Evolutionary conservation across 345 rosid genomes (phyloP).

Genomic region (Crucihimalaya himalaica): DNA sequence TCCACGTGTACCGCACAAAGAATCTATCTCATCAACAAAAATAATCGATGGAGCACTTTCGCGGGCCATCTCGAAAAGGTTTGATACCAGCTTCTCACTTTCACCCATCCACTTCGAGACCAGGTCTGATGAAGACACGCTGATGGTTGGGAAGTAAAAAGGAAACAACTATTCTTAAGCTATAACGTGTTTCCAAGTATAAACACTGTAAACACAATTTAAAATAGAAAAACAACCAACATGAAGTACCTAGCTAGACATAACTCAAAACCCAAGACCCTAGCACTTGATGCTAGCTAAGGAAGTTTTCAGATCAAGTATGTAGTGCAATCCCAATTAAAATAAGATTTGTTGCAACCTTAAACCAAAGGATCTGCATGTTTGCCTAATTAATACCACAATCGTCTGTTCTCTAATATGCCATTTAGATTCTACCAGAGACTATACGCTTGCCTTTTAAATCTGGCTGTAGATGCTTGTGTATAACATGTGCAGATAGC

Average conservation of each 20-base stretch:
- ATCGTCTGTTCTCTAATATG: neutral
- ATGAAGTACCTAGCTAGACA: neutral
- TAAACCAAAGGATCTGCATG: neutral
- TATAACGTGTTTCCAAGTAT: slow-evolving; percentile 30
- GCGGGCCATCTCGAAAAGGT: slow-evolving; percentile 92
- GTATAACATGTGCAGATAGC: slow-evolving; percentile 14
- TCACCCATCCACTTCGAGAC: slow-evolving; percentile 99
- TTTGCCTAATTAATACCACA: neutral
- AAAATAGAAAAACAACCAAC: slow-evolving; percentile 6
- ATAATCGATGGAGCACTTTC: slow-evolving; percentile 95
- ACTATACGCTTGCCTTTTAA: neutral
- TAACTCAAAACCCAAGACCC: neutral
- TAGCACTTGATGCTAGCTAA: no score
- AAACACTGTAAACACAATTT: slow-evolving; percentile 25
- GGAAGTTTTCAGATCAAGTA: neutral
- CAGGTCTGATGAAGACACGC: slow-evolving; percentile 92
- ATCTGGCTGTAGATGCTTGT: neutral
- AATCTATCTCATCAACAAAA: slow-evolving; percentile 92
- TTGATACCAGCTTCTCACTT: slow-evolving; percentile 93
- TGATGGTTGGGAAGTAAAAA: slow-evolving; percentile 39
- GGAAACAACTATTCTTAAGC: slow-evolving; percentile 27
- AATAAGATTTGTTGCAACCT: neutral
- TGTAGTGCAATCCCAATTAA: neutral
- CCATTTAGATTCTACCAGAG: slow-evolving; percentile 1
- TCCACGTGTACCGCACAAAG: slow-evolving; percentile 89